Base-by-base conservation (phyloP, 139 green algal genomes). In the Picochlorum costavermella region DNA sequence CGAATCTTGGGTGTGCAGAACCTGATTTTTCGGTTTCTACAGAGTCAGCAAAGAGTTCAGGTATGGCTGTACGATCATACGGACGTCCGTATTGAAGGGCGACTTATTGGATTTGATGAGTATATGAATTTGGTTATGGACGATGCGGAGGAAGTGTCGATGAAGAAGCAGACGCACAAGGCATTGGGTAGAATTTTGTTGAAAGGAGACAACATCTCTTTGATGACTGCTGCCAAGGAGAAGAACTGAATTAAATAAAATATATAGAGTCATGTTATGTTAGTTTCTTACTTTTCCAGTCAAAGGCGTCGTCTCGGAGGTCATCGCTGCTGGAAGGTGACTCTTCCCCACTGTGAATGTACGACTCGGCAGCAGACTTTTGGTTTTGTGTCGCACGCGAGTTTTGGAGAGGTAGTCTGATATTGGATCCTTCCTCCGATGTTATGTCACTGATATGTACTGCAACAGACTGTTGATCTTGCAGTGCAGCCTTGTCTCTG, bases 41-140 rank as follows among this genome's bases (percentile, higher is more conserved):
- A 99, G 69, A 96, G 85, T 65, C 82, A 84, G 77, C 88, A 91
- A 67, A 81, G 88, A 29, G 86, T 99, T 23, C 85, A 96, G 72
- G 90, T 99, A 36, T 99, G 94, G 94, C 78, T 99, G 20, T 99
- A 84, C 63, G 92, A 98, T 44, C 88, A 98, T 63, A 83, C 67
- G 11, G 92, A 98, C 73, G 56, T 95, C 44, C 69, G 87, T 0
- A 88, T 99, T 16, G 94, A 99, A 68, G 94, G 66, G 5, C 10
- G 31, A 5, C 29, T 64, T 55, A 76, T 81, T 72, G 88, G 94
- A 1, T 98, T 99, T 64, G 94, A 99, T 71, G 94, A 99, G 76
- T 98, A 98, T 84, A 99, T 99, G 94, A 99, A 99, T 71, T 73
- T 99, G 29, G 94, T 98, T 60, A 75, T 99, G 50, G 94, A 99